These are phyloP conservation scores for Pestalotiopsis sp. DNA, from an alignment of 2,329 filamentous ascomycete species.

Conservation along the genomic window DNA sequence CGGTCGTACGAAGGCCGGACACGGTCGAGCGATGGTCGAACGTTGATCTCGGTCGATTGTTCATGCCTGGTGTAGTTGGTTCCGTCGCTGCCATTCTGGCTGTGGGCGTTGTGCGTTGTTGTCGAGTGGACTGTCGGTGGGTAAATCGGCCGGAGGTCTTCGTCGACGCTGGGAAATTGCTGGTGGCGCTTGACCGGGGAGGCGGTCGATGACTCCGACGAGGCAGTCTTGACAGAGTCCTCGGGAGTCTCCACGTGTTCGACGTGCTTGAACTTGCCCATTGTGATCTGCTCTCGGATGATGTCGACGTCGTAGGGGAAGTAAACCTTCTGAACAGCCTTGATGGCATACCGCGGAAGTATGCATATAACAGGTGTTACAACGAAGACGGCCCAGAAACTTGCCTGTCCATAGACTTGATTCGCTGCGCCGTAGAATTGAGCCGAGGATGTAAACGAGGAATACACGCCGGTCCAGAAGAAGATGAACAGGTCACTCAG, in stretches of 20 bases:
- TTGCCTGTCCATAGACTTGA: constrained; percentile 78
- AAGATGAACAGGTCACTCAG: constrained; percentile 89
- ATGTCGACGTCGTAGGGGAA: constrained; percentile 94
- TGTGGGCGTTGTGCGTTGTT: constrained; percentile 74
- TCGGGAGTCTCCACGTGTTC: constrained; percentile 34
- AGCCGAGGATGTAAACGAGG: constrained; percentile 49
- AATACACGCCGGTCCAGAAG: constrained; percentile 93
- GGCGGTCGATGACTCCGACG: constrained; percentile 53
- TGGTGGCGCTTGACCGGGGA: constrained; percentile 59
- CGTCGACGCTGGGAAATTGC: constrained; percentile 70
- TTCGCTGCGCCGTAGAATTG: constrained; percentile 75
- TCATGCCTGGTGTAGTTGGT: constrained; percentile 82
- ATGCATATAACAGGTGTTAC: constrained; percentile 82
- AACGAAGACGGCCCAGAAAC: constrained; percentile 85
- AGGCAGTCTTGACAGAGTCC: constrained; percentile 38
- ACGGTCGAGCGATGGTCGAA: constrained; percentile 65
- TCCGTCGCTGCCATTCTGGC: constrained; percentile 90
- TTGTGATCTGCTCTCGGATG: constrained; percentile 85
- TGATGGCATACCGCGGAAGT: constrained; percentile 84
- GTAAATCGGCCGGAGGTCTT: constrained; percentile 91
- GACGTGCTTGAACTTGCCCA: constrained; percentile 81
- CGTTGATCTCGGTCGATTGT: constrained; percentile 58
- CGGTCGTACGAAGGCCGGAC: constrained; percentile 86
- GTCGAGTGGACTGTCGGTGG: constrained; percentile 76
- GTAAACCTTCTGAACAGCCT: constrained; percentile 91